Evolutionary conservation across 2,329 filamentous ascomycete species (phyloP).

Genomic region (Thelonectria blattea): DNA sequence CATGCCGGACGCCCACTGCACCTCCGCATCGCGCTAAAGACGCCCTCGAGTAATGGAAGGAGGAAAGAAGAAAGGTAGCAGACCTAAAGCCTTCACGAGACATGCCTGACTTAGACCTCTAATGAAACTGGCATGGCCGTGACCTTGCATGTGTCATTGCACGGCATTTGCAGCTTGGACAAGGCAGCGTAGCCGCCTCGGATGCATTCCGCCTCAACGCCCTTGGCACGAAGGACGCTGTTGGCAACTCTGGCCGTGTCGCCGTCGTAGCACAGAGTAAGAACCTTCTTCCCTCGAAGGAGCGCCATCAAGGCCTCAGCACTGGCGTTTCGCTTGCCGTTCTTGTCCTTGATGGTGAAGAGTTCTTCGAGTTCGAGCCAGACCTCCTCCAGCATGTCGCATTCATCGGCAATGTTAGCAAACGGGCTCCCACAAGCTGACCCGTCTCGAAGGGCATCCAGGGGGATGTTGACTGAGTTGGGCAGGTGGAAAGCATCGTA

Average conservation of each 20-base stretch:
- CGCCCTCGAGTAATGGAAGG: neutral
- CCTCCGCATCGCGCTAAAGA: conserved; percentile 21
- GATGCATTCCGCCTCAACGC: conserved; percentile 53
- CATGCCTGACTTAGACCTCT: conserved; percentile 27
- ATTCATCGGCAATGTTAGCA: conserved; percentile 53
- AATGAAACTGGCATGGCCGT: conserved; percentile 31
- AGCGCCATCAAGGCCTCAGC: conserved; percentile 38
- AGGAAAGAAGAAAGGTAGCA: neutral
- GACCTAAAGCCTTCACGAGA: neutral
- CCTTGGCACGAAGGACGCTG: conserved; percentile 58
- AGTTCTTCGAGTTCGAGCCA: conserved; percentile 56
- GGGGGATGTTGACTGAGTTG: conserved; percentile 53
- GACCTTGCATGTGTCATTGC: conserved; percentile 34
- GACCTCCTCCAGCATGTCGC: conserved; percentile 51
- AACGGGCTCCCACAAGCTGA: conserved; percentile 38
- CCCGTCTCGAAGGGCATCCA: conserved; percentile 45
- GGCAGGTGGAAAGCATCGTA: conserved; percentile 53
- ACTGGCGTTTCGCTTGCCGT: conserved; percentile 36
- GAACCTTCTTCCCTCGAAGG: conserved; percentile 46
- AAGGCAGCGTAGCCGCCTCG: conserved; percentile 47
- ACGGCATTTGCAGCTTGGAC: conserved; percentile 36
- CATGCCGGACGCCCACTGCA: conserved; percentile 37
- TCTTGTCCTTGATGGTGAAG: conserved; percentile 45
- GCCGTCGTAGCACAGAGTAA: conserved; percentile 60
- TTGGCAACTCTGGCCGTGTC: conserved; percentile 61